Evolutionary conservation across 2,329 filamentous ascomycete species (phyloP), one percentile per base, ranked within the genome.

Genomic region (Aspergillus nomiae): DNA sequence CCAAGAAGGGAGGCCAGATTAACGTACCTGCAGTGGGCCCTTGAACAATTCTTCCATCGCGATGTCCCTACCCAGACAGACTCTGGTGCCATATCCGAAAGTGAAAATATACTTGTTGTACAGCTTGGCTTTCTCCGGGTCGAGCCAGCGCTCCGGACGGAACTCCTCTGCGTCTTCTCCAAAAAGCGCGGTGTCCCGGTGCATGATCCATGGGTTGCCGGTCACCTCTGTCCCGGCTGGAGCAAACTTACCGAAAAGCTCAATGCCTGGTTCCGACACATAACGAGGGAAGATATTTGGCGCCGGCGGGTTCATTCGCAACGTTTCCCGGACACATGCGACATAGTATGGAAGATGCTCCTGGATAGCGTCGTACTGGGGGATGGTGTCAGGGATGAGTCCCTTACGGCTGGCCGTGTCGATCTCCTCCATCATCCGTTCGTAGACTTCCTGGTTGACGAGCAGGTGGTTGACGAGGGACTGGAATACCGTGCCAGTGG

Each of bases 11-110:
- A 30, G 43, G 50, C 28, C 30, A 21, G 6, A 36, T 5, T 7
- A 61, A 57, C 65, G 63, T 63, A 75, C 74, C 72, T 74, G 73
- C 46, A 76, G 60, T 11, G 74, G 74, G 8, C 70, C 73, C 74
- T 86, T 85, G 70, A 78, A 84, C 58, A 85, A 67, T 73, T 86
- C 84, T 81, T 85, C 83, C 68, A 81, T 77, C 1, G 83, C 84
- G 62, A 86, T 82, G 50, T 83, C 78, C 62, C 78, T 80, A 0
- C 84, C 84, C 50, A 85, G 67, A 61, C 83, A 85, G 14, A 80
- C 74, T 12, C 82, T 73, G 0, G 81, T 69, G 0, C 84, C 84
- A 71, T 83, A 83, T 0, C 83, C 84, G 62, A 85, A 86, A 0
- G 74, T 75, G 70, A 86, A 79, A 62, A 78, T 81, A 60, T 83